Evolutionary conservation across 208 protist genomes (phyloP), one percentile per base, ranked within the genome.

Genomic region (Zelonia costaricensis): DNA sequence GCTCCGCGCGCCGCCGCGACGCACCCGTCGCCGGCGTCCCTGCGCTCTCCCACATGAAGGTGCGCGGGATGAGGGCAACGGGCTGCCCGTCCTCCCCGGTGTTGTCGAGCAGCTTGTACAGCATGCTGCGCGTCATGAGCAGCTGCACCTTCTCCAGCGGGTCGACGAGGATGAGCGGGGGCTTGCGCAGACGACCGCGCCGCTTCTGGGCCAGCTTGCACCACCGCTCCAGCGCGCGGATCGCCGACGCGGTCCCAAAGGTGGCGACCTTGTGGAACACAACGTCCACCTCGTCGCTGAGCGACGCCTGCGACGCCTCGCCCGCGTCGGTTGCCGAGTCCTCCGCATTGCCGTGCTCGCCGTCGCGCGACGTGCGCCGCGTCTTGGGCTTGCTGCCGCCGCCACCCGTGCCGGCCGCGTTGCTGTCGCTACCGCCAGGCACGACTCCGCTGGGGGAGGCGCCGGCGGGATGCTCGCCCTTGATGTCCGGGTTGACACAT

Each of bases 181-280:
- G 49, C 7, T 30, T 56, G 1, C 66, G 70, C 45, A 54, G 54
- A 1, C 61, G 61, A 10, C 43, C 45, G 18, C 72, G 69, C 40
- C 40, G 57, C 42, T 49, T 46, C 39, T 68, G 42, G 46, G 49
- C 64, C 25, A 15, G 35, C 36, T 33, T 53, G 57, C 67, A 82
- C 83, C 84, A 94, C 31, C 43, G 33, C 31, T 63, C 15, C 22
- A 94, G 56, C n/a, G 83, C 82, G 0, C 28, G 48, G 7, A 64
- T 69, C 15, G 82, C 83, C 2, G 53, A 56, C 39, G 66, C 62
- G 12, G 58, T 52, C 27, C 74, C 82, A 22, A 89, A 84, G 44
- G 85, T 84, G 38, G 78, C 74, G 18, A 91, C 72, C 64, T 94
- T 94, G 68, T 94, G 88, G 6, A 94, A 56, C n/a, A 94, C 65